Evolutionary conservation across 1,284 basidiomycete genomes (phyloP).

Genomic region (Leccinum pseudoinsigne): DNA sequence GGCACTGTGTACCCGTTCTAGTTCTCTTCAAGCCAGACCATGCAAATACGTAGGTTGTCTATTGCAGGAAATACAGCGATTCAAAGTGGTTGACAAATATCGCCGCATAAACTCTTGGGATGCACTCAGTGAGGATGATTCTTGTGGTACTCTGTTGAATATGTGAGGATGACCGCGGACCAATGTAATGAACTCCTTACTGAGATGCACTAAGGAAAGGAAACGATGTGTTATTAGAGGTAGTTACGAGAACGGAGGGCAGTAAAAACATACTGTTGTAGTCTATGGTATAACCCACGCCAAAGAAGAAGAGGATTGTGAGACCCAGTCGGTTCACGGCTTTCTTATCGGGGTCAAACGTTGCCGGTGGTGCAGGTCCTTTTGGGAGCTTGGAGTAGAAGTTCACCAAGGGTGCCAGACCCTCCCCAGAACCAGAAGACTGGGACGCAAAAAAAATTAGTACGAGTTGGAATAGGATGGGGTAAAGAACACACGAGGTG

Average conservation of each 20-base stretch:
- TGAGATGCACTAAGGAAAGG: slow-evolving; percentile 66
- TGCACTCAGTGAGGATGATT: slow-evolving; percentile 69
- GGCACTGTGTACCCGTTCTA: neutral
- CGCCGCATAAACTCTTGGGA: slow-evolving; percentile 2
- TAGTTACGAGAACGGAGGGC: slow-evolving; percentile 3
- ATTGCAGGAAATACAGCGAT: slow-evolving; percentile 26
- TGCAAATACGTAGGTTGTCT: slow-evolving; percentile 16
- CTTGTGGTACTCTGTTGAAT: slow-evolving; percentile 77
- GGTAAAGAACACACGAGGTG: slow-evolving; percentile 64
- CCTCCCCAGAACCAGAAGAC: slow-evolving; percentile 79
- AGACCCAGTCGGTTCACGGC: slow-evolving; percentile 76
- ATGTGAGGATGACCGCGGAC: slow-evolving; percentile 25
- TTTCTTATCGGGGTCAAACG: slow-evolving; percentile 80
- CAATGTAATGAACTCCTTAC: slow-evolving; percentile 43
- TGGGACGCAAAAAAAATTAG: slow-evolving; percentile 29
- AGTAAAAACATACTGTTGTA: slow-evolving; percentile 76
- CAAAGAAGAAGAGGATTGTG: slow-evolving; percentile 75
- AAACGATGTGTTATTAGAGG: slow-evolving; percentile 6
- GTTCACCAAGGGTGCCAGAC: slow-evolving; percentile 83
- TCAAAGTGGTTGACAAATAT: slow-evolving; percentile 13
- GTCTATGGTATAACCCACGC: slow-evolving; percentile 87
- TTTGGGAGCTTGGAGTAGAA: slow-evolving; percentile 96
- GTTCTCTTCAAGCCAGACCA: neutral
- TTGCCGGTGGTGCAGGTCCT: slow-evolving; percentile 63
- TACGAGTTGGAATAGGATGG: no score